These are phyloP conservation scores for Porodaedalea pini DNA, from an alignment of 1,284 basidiomycete species.

Conservation along the genomic window DNA sequence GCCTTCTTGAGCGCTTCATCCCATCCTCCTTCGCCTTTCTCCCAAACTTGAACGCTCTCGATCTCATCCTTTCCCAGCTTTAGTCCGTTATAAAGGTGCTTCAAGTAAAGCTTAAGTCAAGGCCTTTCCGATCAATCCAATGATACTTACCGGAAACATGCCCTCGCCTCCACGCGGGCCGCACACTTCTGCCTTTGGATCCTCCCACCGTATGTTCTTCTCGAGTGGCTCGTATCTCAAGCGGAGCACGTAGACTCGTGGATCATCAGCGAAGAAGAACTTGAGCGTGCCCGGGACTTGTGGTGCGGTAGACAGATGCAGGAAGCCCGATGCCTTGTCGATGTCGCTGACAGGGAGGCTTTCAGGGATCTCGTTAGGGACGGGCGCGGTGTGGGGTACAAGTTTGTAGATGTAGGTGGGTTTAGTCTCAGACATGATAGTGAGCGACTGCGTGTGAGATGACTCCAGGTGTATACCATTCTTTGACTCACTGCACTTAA, in stretches of 20 bases:
- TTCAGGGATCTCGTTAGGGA: constrained; percentile 10
- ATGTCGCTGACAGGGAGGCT: constrained; percentile 13
- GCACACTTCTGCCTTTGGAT: constrained; percentile 40
- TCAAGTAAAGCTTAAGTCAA: neutral
- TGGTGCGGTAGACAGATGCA: constrained; percentile 58
- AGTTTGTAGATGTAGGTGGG: constrained; percentile 53
- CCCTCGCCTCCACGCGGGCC: constrained; percentile 42
- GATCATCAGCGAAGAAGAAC: constrained; percentile 46
- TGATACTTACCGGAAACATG: constrained; percentile 40
- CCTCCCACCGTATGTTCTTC: constrained; percentile 44
- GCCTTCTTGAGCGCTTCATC: constrained; percentile 31
- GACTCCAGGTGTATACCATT: neutral
- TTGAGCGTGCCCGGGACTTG: constrained; percentile 53
- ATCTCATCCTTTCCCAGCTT: constrained; percentile 41
- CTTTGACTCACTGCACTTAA: neutral
- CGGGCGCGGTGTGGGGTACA: constrained; percentile 33
- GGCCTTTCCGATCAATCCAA: neutral
- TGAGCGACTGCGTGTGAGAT: neutral
- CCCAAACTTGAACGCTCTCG: constrained; percentile 40
- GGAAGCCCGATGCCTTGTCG: constrained; percentile 44
- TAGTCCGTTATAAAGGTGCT: constrained; percentile 50
- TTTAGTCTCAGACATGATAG: too few relatives aligned
- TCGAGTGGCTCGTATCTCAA: constrained; percentile 37
- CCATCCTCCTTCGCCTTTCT: constrained; percentile 36
- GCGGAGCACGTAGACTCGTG: constrained; percentile 46